These are phyloP conservation scores for Boletus tylopilopsis DNA, from an alignment of 768 basidiomycete genomes.

Conservation along the genomic window DNA sequence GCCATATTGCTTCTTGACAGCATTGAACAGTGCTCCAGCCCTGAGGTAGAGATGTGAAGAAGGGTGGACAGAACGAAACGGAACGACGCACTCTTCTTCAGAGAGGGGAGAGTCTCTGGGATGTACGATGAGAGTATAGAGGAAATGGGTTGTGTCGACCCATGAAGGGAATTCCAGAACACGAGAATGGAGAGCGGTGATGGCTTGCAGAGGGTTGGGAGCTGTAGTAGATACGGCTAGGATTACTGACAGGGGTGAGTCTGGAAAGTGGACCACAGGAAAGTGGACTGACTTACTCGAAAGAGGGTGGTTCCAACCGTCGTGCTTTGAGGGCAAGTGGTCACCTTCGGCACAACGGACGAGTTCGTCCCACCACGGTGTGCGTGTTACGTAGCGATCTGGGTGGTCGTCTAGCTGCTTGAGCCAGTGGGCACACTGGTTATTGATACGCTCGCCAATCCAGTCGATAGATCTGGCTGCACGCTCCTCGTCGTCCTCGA, in stretches of 20 bases:
- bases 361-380: slow-evolving; percentile 90
- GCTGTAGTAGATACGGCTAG: slow-evolving; percentile 79
- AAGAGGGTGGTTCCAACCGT: slow-evolving; percentile 87
- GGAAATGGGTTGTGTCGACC: slow-evolving; percentile 71
- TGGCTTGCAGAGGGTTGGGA: slow-evolving; percentile 76
- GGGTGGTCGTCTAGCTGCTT: slow-evolving; percentile 53
- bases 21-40: slow-evolving; percentile 76
- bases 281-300: slow-evolving; percentile 61
- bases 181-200: slow-evolving; percentile 70
- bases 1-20: slow-evolving; percentile 84
- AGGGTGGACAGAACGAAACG: not conserved
- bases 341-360: slow-evolving; percentile 75
- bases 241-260: slow-evolving; percentile 50
- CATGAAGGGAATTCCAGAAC: slow-evolving; percentile 68
- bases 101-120: slow-evolving; percentile 65
- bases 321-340: slow-evolving; percentile 61
- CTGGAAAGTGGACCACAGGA: slow-evolving; percentile 7
- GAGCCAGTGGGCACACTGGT: slow-evolving; percentile 66
- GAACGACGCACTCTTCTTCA: slow-evolving; percentile 67
- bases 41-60: slow-evolving; percentile 36
- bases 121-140: slow-evolving; percentile 77
- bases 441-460: slow-evolving; percentile 70
- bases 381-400: slow-evolving; percentile 40
- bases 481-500: slow-evolving; percentile 76
- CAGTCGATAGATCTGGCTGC: slow-evolving; percentile 82